Evolutionary conservation across 495 filamentous ascomycete species (phyloP), one percentile per base, ranked within the genome.

Genomic region (Copromyces sp.): DNA sequence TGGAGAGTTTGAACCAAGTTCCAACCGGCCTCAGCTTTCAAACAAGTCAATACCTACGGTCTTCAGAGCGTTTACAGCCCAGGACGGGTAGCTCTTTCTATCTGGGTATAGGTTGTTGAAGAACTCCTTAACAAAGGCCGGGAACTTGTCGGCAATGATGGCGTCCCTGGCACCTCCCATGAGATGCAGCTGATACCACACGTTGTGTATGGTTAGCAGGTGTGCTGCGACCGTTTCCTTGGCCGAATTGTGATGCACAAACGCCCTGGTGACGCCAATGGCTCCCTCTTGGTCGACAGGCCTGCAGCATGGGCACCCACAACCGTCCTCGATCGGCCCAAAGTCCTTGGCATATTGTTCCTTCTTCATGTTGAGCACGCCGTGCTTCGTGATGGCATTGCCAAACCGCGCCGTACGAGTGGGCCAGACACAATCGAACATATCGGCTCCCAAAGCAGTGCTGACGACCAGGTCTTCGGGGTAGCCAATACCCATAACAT

Each of bases 391-490:
- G 72, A 98, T 89, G 41, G 96, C 95, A 77, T 97, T 96, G 9
- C 95, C 95, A 77, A 98, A 99, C 39, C 95, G 89, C 82, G 96
- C 95, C 35, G 95, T 98, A 47, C 95, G 87, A 35, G 95, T 99
- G 9, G 95, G 96, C 96, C 96, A 99, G 7, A 98, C 95, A 78
- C 96, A 99, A 83, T 99, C 95, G 80, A 99, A 99, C 96, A 99
- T 98, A 79, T 99, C 95, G 32, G 96, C 95, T 5, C 95, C 95
- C 6, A 99, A 87, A 12, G 95, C 95, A 14, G 97, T 86, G 69
- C 92, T 94, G 16, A 99, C 93, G 14, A 99, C 85, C 70, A 99
- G 84, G 80, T 99, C 95, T 79, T 98, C 95, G 1, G 95, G 95
- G 79, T 97, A 99, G 39, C 95, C 93, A 74, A 99, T 94, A 17